Percentiles rank a stretch among this genome's conserved stretches.
These are phyloP conservation scores for Tremellales sp. DNA, from an alignment of 1,284 basidiomycete genomes.

Conservation along the genomic window DNA sequence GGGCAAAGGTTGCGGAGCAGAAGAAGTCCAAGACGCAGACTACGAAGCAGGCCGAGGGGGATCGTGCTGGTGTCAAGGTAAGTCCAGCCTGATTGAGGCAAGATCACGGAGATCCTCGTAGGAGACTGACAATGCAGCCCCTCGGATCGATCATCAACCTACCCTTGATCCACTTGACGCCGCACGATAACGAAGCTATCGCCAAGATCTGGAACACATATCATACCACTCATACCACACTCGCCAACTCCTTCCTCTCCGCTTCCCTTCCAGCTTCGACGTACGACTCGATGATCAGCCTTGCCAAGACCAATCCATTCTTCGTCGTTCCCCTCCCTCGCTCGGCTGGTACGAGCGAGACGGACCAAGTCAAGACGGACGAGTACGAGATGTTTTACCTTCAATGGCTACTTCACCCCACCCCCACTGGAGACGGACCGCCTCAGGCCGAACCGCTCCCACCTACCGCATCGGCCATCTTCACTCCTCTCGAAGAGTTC, in stretches of 20 bases:
- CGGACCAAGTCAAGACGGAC: conserved; percentile 48
- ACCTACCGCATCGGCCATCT: conserved; percentile 62
- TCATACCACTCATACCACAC: conserved; percentile 70
- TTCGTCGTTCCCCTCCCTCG: conserved; percentile 75
- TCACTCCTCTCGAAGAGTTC: conserved; percentile 93
- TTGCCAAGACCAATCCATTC: conserved; percentile 63
- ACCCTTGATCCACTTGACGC: conserved; percentile 61
- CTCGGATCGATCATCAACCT: conserved; percentile 75
- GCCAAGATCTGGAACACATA: conserved; percentile 83
- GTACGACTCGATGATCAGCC: conserved; percentile 66
- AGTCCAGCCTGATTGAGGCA: no score
- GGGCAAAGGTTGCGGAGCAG: conserved; percentile 1
- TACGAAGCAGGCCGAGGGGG: conserved; percentile 32
- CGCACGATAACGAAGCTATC: conserved; percentile 69
- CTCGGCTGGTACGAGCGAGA: conserved; percentile 24
- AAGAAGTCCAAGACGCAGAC: conserved; percentile 9
- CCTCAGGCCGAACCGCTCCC: conserved; percentile 37
- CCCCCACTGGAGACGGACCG: conserved; percentile 55
- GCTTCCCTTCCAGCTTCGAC: conserved; percentile 68
- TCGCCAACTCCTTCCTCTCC: conserved; percentile 74
- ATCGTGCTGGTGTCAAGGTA: conserved; percentile 47
- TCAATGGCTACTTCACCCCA: conserved; percentile 75
- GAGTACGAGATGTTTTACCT: conserved; percentile 83
- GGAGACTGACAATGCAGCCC: conserved; percentile 59
- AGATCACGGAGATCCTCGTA: no score